A percentile compares a stretch with the other conserved stretches of the same genome.
Conservation (phyloP, 148 eudicot genomes). For the Camellia granthamiana region DNA sequence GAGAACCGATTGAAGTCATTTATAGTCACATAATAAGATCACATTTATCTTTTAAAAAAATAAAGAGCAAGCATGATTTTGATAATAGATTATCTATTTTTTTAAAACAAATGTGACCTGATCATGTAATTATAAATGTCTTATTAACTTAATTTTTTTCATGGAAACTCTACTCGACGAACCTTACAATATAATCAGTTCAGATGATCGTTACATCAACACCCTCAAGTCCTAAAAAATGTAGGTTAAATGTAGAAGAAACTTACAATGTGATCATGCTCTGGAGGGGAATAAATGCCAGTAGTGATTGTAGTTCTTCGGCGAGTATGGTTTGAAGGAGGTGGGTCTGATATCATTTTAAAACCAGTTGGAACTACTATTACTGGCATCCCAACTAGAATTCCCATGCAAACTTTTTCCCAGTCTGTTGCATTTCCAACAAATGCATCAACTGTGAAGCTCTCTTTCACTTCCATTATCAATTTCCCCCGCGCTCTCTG, state of each 20-base stretch:
- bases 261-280: slow-evolving; percentile 80
- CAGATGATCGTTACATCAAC: too few relatives aligned
- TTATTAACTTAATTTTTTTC: too few relatives aligned
- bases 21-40: too few relatives aligned
- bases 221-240: neutral
- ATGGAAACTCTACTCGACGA: too few relatives aligned
- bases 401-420: slow-evolving; percentile 84
- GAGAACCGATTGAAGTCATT: too few relatives aligned
- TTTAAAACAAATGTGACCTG: too few relatives aligned
- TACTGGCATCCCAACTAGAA: slow-evolving; percentile 89
- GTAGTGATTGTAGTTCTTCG: slow-evolving; percentile 67
- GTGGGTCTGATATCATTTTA: slow-evolving; percentile 38
- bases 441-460: slow-evolving; percentile 77
- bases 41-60: too few relatives aligned
- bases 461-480: slow-evolving; percentile 59
- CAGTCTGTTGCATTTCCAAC: slow-evolving; percentile 77
- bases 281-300: slow-evolving; percentile 83
- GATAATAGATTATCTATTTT: too few relatives aligned
- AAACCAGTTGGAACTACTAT: slow-evolving; percentile 76
- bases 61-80: too few relatives aligned
- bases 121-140: too few relatives aligned
- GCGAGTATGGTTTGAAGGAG: slow-evolving; percentile 41
- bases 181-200: too few relatives aligned
- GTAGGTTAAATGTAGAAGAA: too few relatives aligned
- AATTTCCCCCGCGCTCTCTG: slow-evolving; percentile 82